phyloP scores from a whole-genome alignment of 2,329 filamentous ascomycete genomes.

The Myriangium duriaei region DNA sequence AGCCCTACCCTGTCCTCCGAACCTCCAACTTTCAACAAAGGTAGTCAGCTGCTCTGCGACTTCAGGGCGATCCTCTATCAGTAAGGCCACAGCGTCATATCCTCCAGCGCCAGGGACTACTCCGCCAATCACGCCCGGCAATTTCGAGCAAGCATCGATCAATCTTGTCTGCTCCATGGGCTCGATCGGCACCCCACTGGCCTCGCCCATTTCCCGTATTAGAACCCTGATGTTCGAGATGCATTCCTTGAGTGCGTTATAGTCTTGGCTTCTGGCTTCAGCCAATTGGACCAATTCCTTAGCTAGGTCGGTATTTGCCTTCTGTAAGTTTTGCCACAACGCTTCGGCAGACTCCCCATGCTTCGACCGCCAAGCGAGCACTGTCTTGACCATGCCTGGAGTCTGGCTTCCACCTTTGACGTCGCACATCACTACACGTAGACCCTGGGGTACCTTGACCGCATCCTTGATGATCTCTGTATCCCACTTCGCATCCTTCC shows the following conservation, averaged over 20 bases:
- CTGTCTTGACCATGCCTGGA: slow-evolving; percentile 88
- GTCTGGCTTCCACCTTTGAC: slow-evolving; percentile 91
- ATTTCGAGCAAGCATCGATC: slow-evolving; percentile 57
- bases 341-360: slow-evolving; percentile 50
- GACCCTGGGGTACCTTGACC: slow-evolving; percentile 57
- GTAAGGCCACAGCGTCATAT: slow-evolving; percentile 74
- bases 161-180: slow-evolving; percentile 73
- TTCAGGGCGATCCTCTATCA: slow-evolving; percentile 60
- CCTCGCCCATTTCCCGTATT: slow-evolving; percentile 63
- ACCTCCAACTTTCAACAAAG: slow-evolving; percentile 52
- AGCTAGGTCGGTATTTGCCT: slow-evolving; percentile 59
- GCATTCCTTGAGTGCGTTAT: slow-evolving; percentile 38
- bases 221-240: slow-evolving; percentile 42
- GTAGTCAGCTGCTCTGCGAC: slow-evolving; percentile 48
- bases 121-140: slow-evolving; percentile 76
- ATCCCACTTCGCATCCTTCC: slow-evolving; percentile 54
- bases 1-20: slow-evolving; percentile 40
- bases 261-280: slow-evolving; percentile 38
- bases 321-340: slow-evolving; percentile 67
- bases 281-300: slow-evolving; percentile 45
- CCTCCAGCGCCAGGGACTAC: slow-evolving; percentile 92
- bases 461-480: slow-evolving; percentile 58
- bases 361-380: slow-evolving; percentile 65
- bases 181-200: slow-evolving; percentile 75
- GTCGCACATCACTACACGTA: slow-evolving; percentile 84